These are phyloP conservation scores for Truncatella angustata DNA, from an alignment of 2,329 filamentous ascomycete species.

Conservation along the genomic window DNA sequence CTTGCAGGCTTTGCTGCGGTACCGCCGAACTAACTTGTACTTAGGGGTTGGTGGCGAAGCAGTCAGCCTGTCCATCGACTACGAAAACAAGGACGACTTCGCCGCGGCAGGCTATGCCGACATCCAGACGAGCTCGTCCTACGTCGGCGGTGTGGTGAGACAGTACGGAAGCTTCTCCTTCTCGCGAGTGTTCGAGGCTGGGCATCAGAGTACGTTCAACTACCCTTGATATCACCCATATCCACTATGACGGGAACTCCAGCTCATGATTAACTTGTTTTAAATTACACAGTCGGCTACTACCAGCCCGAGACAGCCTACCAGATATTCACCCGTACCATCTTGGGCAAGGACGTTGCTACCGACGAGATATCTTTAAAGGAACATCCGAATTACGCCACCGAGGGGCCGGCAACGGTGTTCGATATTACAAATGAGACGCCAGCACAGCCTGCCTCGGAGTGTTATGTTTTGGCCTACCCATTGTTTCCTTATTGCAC, in stretches of 20 bases:
- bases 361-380: slow-evolving; percentile 33
- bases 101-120: slow-evolving; percentile 1
- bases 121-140: not conserved
- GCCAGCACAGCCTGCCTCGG: not conserved
- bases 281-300: slow-evolving; percentile 37
- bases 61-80: slow-evolving; percentile 2
- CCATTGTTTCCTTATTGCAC: slow-evolving; percentile 2
- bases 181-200: slow-evolving; percentile 6
- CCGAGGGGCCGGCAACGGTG: slow-evolving; percentile 13
- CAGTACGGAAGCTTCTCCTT: slow-evolving; percentile 4
- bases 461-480: slow-evolving; percentile 11
- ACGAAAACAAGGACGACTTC: not conserved
- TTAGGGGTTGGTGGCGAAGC: slow-evolving; percentile 4
- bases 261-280: too few species aligned
- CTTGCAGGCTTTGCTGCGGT: too few species aligned
- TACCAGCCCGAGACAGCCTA: slow-evolving; percentile 10
- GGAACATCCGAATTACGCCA: slow-evolving; percentile 6
- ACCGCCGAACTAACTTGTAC: not conserved
- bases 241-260: too few species aligned
- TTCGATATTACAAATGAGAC: slow-evolving; percentile 13
- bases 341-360: slow-evolving; percentile 2
- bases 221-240: too few species aligned
- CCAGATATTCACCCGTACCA: slow-evolving; percentile 3
- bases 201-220: slow-evolving; percentile 15
- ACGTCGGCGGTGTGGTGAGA: slow-evolving; percentile 3